phyloP scores from a whole-genome alignment of 139 green algal species.

The Volvox africanus region DNA sequence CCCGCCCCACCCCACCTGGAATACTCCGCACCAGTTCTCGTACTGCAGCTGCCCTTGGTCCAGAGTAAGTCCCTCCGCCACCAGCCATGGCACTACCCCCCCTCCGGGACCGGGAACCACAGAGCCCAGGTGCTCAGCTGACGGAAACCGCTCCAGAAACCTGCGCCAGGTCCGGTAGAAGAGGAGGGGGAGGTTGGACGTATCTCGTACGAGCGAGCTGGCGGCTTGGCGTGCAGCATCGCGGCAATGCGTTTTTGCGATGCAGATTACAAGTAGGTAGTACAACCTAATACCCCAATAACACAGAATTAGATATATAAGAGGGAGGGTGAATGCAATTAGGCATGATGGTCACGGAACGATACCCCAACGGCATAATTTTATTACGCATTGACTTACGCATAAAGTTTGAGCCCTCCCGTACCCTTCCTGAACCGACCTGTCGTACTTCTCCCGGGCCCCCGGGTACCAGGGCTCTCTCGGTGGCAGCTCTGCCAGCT shows the following conservation, averaged over 20 bases:
- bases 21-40: conserved; percentile 86
- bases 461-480: conserved; percentile 78
- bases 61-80: conserved; percentile 58
- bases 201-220: too few relatives aligned
- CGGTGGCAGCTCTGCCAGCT: conserved; percentile 44
- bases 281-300: too few relatives aligned
- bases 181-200: too few relatives aligned
- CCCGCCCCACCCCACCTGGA: conserved; percentile 67
- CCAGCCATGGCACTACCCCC: conserved; percentile 42
- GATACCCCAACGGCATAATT: too few relatives aligned
- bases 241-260: too few relatives aligned
- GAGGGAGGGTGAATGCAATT: too few relatives aligned
- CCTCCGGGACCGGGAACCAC: not conserved
- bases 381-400: not conserved
- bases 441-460: conserved; percentile 38
- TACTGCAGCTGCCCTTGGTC: conserved; percentile 63
- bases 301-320: too few relatives aligned
- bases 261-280: too few relatives aligned
- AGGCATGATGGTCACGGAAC: too few relatives aligned
- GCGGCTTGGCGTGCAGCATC: too few relatives aligned
- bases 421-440: not conserved
- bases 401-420: not conserved
- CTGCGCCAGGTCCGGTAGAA: too few relatives aligned
- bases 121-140: not conserved
- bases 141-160: conserved; percentile 24